Evolutionary conservation across 2,329 filamentous ascomycete genomes (phyloP).

Genomic region (Magnaporthales sp.): DNA sequence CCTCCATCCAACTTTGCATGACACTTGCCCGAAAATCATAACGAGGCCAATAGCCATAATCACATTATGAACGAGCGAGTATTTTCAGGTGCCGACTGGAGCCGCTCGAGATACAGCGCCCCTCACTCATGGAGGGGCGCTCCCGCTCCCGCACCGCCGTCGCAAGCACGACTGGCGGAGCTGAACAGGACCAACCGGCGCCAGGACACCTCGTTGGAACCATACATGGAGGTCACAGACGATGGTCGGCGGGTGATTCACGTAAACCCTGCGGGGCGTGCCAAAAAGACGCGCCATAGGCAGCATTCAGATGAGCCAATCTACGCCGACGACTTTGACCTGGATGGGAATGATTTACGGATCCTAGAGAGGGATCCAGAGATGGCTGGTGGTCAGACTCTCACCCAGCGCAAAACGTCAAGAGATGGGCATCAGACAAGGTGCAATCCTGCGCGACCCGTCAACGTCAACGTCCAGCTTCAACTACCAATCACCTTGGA

Average conservation of each 20-base stretch:
- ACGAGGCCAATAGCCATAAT: too few species aligned
- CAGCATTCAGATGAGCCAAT: neutral
- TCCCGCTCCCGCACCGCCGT: too few species aligned
- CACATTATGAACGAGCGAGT: too few species aligned
- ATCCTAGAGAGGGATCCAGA: too few species aligned
- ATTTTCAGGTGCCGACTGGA: too few species aligned
- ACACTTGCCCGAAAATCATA: too few species aligned
- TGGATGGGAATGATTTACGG: too few species aligned
- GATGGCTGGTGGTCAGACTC: too few species aligned
- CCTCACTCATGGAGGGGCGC: too few species aligned
- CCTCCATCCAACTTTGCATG: too few species aligned
- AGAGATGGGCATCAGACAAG: neutral
- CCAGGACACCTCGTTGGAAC: neutral
- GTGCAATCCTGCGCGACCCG: neutral
- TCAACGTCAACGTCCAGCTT: conserved; percentile 15
- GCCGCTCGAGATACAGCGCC: too few species aligned
- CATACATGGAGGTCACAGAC: neutral
- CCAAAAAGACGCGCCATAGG: neutral
- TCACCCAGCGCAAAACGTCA: too few species aligned
- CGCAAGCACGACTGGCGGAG: neutral
- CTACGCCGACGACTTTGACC: neutral
- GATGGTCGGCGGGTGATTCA: neutral
- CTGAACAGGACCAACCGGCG: neutral
- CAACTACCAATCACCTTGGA: conserved; percentile 15
- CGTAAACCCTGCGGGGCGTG: neutral